Base-by-base conservation (phyloP, 352 stramenopile genomes). In the Bremia lactucae region DNA sequence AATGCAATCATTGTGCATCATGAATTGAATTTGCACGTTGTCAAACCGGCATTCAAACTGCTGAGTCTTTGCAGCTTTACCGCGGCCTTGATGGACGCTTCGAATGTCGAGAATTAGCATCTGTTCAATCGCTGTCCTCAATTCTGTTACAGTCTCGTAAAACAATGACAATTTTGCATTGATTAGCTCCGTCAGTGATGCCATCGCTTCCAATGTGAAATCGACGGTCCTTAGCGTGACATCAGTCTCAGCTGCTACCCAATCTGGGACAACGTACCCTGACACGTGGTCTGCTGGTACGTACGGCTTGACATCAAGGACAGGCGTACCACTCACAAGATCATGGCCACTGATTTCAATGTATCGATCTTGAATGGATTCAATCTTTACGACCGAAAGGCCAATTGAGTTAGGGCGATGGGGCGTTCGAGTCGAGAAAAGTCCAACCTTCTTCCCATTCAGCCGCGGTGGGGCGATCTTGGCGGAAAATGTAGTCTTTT, bases 281-380 rank as follows among this genome's bases (percentile, higher is more conserved):
- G 49, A 42, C 5, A 91, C 62, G 36, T 65, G 74, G 61, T 93
- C 80, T 25, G 79, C 78, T 9, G 77, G 75, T 31, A 99, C 95
- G 59, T 97, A 99, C 7, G 96, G 96, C 66, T 99, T 99, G 38
- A 99, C 87, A 58, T 99, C 96, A 14, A 99, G 65, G 22, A 99
- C 83, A 0, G 96, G 96, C 16, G 96, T 99, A 38, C 94, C 95
- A 61, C 99, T 81, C 34, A 97, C 79, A 6, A 97, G 74, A 55
- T 97, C 92, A 35, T 97, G 77, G 23, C 90, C 91, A 42, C 84
- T 87, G 50, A 97, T 89, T 28, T 95, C 75, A 34, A 97, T 84
- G 33, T 57, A 76, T 11, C 72, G 69, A 21, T 75, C 65, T 46
- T 85, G 59, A 21, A 96, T 72, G 11, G 63, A 62, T 41, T 97